Percentiles rank a stretch among this genome's conserved stretches.
Evolutionary conservation across 164 flowering plant species (phyloP).

Genomic region (Magnolia kwangsiensis): DNA sequence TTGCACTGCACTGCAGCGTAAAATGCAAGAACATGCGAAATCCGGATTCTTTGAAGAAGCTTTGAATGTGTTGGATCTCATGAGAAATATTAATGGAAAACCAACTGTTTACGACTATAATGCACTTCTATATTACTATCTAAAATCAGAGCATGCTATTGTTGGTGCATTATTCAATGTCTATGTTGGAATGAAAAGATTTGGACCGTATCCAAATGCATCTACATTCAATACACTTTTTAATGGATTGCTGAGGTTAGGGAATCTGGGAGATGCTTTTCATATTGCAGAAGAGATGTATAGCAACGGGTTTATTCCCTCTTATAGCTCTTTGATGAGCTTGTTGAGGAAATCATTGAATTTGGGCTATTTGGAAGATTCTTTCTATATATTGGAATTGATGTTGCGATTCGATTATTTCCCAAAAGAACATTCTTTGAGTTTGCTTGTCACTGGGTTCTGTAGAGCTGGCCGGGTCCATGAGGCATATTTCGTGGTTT

Average conservation of each 20-base stretch:
- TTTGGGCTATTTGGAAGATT: slow-evolving; percentile 19
- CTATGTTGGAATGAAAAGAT: slow-evolving; percentile 29
- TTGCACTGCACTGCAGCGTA: slow-evolving; percentile 8
- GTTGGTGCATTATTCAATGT: slow-evolving; percentile 23
- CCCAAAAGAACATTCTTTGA: slow-evolving; percentile 23
- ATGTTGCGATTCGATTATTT: slow-evolving; percentile 33
- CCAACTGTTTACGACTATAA: slow-evolving; percentile 45
- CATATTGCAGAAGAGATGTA: slow-evolving; percentile 34
- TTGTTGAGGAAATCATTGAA: slow-evolving; percentile 30
- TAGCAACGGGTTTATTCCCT: slow-evolving; percentile 36
- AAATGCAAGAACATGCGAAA: slow-evolving; percentile 29
- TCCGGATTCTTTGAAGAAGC: slow-evolving; percentile 33
- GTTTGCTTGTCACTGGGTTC: slow-evolving; percentile 26
- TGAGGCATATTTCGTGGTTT: slow-evolving; percentile 34
- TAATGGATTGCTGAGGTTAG: slow-evolving; percentile 31
- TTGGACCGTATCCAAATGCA: slow-evolving; percentile 42
- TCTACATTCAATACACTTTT: slow-evolving; percentile 38
- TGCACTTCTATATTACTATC: slow-evolving; percentile 35
- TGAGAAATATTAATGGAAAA: slow-evolving; percentile 28
- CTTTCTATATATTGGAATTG: slow-evolving; percentile 29
- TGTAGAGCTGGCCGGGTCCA: slow-evolving; percentile 22
- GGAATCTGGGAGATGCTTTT: slow-evolving; percentile 21
- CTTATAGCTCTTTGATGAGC: slow-evolving; percentile 25
- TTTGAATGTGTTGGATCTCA: slow-evolving; percentile 26
- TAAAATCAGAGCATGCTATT: slow-evolving; percentile 25